Percentiles rank a stretch among this genome's conserved stretches.
Evolutionary conservation across 345 rosid genomes (phyloP).

Genomic region (Eucalyptus curtisii): DNA sequence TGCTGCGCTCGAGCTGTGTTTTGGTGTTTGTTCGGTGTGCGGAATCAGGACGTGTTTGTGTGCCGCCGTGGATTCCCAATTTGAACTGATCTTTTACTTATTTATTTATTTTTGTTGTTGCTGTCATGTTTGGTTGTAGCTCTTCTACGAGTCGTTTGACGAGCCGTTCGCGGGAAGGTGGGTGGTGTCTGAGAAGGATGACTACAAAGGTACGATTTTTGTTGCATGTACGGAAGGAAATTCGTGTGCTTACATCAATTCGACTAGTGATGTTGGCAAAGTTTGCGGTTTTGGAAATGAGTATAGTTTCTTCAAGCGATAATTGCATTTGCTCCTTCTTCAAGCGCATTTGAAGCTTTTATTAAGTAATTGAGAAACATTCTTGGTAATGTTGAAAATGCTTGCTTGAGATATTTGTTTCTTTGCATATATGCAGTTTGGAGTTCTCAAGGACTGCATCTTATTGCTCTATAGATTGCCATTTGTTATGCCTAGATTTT

Average conservation of each 20-base stretch:
- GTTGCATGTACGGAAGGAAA: neutral
- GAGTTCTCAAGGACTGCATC: neutral
- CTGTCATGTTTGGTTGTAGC: neutral
- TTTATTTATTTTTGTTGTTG: neutral
- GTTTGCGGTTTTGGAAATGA: neutral
- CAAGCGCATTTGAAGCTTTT: neutral
- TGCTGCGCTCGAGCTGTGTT: neutral
- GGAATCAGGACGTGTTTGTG: neutral
- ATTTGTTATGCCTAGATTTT: neutral
- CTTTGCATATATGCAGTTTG: neutral
- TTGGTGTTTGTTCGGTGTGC: neutral
- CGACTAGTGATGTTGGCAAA: neutral
- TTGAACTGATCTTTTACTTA: neutral
- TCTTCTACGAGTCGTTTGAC: slow-evolving; percentile 6
- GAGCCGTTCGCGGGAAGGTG: slow-evolving; percentile 2
- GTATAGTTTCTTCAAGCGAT: neutral
- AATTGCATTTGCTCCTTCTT: neutral
- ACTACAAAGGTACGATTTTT: neutral
- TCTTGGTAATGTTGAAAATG: neutral
- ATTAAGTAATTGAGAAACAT: neutral
- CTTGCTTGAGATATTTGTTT: neutral
- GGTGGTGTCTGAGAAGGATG: slow-evolving; percentile 1
- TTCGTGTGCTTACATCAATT: neutral
- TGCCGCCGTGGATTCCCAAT: neutral
- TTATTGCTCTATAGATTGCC: neutral